Evolutionary conservation across 2,329 filamentous ascomycete species (phyloP).

Genomic region (Blastomyces percursus): DNA sequence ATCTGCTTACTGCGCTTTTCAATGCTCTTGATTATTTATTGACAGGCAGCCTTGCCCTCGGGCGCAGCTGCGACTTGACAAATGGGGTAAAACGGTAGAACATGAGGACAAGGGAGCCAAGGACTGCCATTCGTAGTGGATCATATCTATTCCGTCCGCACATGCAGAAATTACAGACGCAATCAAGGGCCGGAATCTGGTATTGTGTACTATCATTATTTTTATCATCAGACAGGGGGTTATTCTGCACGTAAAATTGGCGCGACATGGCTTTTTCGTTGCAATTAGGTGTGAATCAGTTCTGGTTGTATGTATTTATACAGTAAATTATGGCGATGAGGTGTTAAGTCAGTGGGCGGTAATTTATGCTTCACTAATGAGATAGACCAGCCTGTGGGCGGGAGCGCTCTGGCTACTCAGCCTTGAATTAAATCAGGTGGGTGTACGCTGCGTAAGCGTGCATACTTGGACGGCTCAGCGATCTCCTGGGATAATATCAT

Average conservation of each 20-base stretch:
- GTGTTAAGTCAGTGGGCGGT: background rate
- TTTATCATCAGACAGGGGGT: background rate
- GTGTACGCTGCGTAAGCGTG: too few species aligned
- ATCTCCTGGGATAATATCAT: background rate
- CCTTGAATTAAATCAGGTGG: background rate
- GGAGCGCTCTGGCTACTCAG: background rate
- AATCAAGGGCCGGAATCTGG: background rate
- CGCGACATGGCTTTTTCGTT: background rate
- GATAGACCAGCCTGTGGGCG: background rate
- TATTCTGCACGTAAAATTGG: background rate
- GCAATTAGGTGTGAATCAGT: background rate
- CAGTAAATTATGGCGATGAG: background rate
- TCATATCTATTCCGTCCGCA: background rate
- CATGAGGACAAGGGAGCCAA: background rate
- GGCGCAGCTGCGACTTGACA: background rate
- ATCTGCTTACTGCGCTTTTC: background rate
- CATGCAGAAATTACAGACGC: background rate
- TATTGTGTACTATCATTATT: background rate
- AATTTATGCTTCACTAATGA: background rate
- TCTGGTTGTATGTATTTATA: background rate
- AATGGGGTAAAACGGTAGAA: background rate
- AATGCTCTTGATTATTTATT: background rate
- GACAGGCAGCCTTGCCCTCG: background rate
- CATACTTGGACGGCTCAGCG: too few species aligned
- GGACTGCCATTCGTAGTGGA: background rate